Evolutionary conservation across 2,329 filamentous ascomycete genomes (phyloP), one percentile per base, ranked within the genome.

Genomic region (Cladophialophora yegresii): DNA sequence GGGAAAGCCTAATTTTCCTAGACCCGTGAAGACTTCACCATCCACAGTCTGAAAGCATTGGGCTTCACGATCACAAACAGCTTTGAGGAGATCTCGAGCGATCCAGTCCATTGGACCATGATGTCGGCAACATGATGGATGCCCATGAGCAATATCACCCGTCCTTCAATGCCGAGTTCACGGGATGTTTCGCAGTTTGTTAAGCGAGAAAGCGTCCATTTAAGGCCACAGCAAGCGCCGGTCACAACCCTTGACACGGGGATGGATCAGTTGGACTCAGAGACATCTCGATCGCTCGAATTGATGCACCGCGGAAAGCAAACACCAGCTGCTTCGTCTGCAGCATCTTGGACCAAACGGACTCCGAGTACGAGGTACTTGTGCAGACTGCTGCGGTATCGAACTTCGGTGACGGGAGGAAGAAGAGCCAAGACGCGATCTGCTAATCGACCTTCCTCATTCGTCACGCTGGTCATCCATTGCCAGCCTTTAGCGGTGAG

Each of bases 61-160:
- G 91, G 91, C 0, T 96, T 96, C 73, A 86, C 87, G 68, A 84
- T 90, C 51, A 78, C 92, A 67, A 89, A 93, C 77, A 88, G 84
- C 47, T 96, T 92, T 75, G 91, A 96, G 72, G 90, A 96, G 75
- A 85, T 95, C 59, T 90, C 87, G 65, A 87, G 84, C 72, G 86
- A 89, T 74, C 84, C 85, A 51, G 81, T 83, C 56, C 86, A 84
- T 7, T 87, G 85, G 84, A 85, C 80, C 1, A 80, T 83, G 78
- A 81, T 83, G 71, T 63, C 68, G 13, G 49, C 45, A 22, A 59
- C 61, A n/a, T 68, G 62, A 68, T 32, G 47, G 53, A n/a, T 30
- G 28, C 13, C 12, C 22, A 26, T 26, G 47, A 50, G 22, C 47
- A 26, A 16, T 16, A n/a, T 43, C 36, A 20, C 16, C 1, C 16